Percentiles rank a stretch among this genome's conserved stretches.
These are phyloP conservation scores for Penicillium frequentans DNA, from an alignment of 2,329 filamentous ascomycete genomes.

Conservation along the genomic window DNA sequence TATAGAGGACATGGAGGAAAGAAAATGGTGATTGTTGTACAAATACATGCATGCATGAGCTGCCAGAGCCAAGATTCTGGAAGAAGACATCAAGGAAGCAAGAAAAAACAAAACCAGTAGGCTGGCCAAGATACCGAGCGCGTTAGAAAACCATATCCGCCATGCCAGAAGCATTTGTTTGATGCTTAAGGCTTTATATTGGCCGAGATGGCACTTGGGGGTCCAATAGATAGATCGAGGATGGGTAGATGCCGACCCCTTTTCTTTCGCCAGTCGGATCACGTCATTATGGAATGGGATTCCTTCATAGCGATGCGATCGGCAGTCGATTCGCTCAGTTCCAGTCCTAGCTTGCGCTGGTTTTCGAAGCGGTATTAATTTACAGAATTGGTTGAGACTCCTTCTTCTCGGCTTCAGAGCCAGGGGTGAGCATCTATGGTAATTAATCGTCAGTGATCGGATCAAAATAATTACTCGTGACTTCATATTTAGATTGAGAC, in stretches of 20 bases:
- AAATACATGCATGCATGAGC: conserved; percentile 41
- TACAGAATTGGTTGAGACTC: conserved; percentile 37
- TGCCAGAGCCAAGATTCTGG: conserved; percentile 28
- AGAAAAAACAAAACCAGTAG: conserved; percentile 2
- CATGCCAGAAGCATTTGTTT: neutral
- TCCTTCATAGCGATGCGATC: neutral
- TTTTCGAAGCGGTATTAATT: conserved; percentile 28
- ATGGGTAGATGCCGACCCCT: neutral
- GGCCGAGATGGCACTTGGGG: neutral
- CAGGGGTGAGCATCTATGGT: conserved; percentile 45
- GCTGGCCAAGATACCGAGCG: neutral
- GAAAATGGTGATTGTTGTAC: conserved; percentile 31
- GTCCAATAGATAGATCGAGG: neutral
- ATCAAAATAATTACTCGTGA: neutral
- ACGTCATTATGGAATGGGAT: neutral
- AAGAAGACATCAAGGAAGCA: conserved; percentile 27
- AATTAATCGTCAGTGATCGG: conserved; percentile 13
- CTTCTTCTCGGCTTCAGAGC: conserved; percentile 31
- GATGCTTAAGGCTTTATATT: neutral
- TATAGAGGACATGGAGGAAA: conserved; percentile 16
- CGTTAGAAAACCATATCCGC: neutral
- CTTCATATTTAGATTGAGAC: neutral
- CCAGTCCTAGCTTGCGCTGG: conserved; percentile 17
- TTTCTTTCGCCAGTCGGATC: conserved; percentile 1
- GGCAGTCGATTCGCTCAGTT: conserved; percentile 12